Conservation (phyloP, 179 eudicot species). For the Beta lomatogona region DNA sequence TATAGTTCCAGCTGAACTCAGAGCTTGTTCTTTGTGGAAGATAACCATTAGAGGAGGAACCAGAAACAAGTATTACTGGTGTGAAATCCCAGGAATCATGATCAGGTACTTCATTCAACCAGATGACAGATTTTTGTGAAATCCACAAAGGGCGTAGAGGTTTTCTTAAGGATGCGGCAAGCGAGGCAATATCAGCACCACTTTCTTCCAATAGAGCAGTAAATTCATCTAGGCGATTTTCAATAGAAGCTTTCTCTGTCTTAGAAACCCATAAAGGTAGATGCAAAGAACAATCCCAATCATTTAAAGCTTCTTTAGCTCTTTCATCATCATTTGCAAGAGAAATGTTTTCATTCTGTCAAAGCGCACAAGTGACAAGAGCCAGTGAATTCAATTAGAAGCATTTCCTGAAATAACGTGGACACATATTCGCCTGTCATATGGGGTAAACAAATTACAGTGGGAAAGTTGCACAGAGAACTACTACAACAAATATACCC, state of each 20-base stretch:
- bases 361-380: slow-evolving; percentile 1
- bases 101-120: slow-evolving; percentile 97
- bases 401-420: not conserved
- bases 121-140: slow-evolving; percentile 82
- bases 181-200: slow-evolving; percentile 86
- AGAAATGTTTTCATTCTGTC: slow-evolving; percentile 38
- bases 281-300: slow-evolving; percentile 92
- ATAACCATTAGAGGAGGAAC: slow-evolving; percentile 59
- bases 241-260: slow-evolving; percentile 72
- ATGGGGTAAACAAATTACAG: not conserved
- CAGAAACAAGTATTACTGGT: slow-evolving; percentile 83
- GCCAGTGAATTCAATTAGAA: not conserved
- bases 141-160: slow-evolving; percentile 95
- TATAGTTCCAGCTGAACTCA: slow-evolving; percentile 91
- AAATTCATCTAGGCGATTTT: slow-evolving; percentile 69
- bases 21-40: slow-evolving; percentile 65
- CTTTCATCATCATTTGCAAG: slow-evolving; percentile 26
- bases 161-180: slow-evolving; percentile 62
- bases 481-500: not conserved
- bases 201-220: slow-evolving; percentile 60
- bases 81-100: slow-evolving; percentile 91
- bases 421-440: not conserved
- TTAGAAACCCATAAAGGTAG: slow-evolving; percentile 85
- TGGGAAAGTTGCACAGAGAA: not conserved
- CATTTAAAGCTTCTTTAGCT: slow-evolving; percentile 23